Percentiles rank a stretch among this genome's conserved stretches.
phyloP scores from a whole-genome alignment of 768 basidiomycete genomes.

The Lepiota venenata region DNA sequence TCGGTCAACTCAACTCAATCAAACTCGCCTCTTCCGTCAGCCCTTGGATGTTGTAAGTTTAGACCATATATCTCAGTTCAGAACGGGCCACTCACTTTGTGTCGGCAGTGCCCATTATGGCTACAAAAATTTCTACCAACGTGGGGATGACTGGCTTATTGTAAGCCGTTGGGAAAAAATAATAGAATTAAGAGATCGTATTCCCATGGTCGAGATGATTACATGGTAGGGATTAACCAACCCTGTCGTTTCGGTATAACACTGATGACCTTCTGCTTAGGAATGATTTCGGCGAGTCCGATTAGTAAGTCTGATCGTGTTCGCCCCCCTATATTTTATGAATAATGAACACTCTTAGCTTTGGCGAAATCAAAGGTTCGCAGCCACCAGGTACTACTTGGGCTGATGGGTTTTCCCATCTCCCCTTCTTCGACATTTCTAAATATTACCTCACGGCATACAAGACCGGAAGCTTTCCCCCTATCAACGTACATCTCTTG shows the following conservation, averaged over 20 bases:
- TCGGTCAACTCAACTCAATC: conserved; percentile 34
- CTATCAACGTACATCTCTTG: conserved; percentile 45
- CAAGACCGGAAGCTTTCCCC: conserved; percentile 62
- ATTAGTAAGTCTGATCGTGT: conserved; percentile 47
- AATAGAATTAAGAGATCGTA: conserved; percentile 48
- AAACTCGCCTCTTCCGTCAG: conserved; percentile 45
- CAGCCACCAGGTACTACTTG: conserved; percentile 43
- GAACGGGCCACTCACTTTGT: conserved; percentile 17
- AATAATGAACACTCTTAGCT: conserved; percentile 24
- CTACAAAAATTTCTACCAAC: conserved; percentile 66
- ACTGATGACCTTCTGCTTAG: conserved; percentile 19
- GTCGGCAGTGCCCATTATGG: conserved; percentile 41
- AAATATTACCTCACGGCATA: conserved; percentile 65
- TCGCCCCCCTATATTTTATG: not conserved
- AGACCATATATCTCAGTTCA: not conserved
- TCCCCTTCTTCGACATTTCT: conserved; percentile 59
- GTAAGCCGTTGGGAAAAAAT: conserved; percentile 70
- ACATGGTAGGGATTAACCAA: conserved; percentile 46
- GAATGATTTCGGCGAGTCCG: conserved; percentile 79
- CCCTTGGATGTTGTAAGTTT: conserved; percentile 43
- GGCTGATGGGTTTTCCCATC: conserved; percentile 41
- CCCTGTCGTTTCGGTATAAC: not conserved
- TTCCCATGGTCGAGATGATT: conserved; percentile 61
- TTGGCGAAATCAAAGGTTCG: conserved; percentile 55
- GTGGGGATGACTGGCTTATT: conserved; percentile 66